Evolutionary conservation across 2,329 filamentous ascomycete species (phyloP).

Genomic region (Cytospora piceicola): DNA sequence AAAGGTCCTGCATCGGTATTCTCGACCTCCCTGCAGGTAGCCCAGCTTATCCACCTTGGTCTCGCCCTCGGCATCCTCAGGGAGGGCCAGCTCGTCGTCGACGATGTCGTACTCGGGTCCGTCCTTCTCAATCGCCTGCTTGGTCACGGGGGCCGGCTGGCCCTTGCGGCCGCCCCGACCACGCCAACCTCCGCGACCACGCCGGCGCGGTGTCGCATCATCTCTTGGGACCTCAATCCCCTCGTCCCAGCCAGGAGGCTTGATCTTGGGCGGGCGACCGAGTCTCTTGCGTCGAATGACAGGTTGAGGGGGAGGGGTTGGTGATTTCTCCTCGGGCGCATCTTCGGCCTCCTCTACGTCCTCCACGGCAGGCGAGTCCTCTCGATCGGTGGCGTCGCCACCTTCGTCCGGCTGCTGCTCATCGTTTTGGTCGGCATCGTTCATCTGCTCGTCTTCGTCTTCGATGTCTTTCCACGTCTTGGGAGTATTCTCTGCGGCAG

Average conservation of each 20-base stretch:
- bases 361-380: slow-evolving; percentile 47
- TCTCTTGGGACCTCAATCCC: slow-evolving; percentile 61
- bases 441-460: slow-evolving; percentile 51
- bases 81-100: slow-evolving; percentile 88
- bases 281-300: slow-evolving; percentile 75
- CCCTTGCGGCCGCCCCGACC: slow-evolving; percentile 68
- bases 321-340: slow-evolving; percentile 50
- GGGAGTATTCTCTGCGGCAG: slow-evolving; percentile 51
- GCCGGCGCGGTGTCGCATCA: slow-evolving; percentile 62
- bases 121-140: slow-evolving; percentile 90
- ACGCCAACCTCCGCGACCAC: slow-evolving; percentile 73
- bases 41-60: slow-evolving; percentile 91
- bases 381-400: slow-evolving; percentile 42
- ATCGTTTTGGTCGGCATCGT: slow-evolving; percentile 48
- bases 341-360: slow-evolving; percentile 39
- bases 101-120: slow-evolving; percentile 89
- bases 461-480: slow-evolving; percentile 48
- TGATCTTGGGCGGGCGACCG: slow-evolving; percentile 85
- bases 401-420: slow-evolving; percentile 41
- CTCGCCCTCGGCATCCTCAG: slow-evolving; percentile 86
- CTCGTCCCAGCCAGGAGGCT: slow-evolving; percentile 76
- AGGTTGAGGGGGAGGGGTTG: slow-evolving; percentile 60
- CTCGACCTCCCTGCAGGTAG: slow-evolving; percentile 77
- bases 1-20: slow-evolving; percentile 96
- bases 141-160: slow-evolving; percentile 74